phyloP scores from a whole-genome alignment of 345 rosid species.

The Hibiscus mutabilis region DNA sequence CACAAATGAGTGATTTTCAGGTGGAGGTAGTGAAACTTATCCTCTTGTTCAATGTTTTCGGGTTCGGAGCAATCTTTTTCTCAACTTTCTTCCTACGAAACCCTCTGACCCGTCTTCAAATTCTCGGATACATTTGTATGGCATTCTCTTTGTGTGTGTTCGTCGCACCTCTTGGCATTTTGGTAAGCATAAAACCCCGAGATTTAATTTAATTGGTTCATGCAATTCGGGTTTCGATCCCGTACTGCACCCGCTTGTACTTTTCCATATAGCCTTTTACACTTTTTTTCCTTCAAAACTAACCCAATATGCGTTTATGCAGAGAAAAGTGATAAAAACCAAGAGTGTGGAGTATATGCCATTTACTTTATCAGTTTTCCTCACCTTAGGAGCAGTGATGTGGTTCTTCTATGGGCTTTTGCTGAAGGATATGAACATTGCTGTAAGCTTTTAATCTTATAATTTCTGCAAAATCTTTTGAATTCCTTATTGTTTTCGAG shows the following conservation, averaged over 20 bases:
- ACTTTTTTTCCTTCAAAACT: neutral
- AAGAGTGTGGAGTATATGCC: constrained; percentile 89
- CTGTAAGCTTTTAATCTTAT: constrained; percentile 38
- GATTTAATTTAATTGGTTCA: neutral
- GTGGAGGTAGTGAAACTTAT: constrained; percentile 37
- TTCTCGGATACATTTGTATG: constrained; percentile 80
- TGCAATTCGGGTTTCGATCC: neutral
- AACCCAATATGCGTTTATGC: constrained; percentile 3
- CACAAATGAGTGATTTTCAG: constrained; percentile 28
- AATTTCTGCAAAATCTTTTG: neutral
- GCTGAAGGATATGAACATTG: constrained; percentile 48
- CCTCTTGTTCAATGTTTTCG: constrained; percentile 42
- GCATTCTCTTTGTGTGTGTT: constrained; percentile 57
- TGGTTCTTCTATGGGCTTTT: constrained; percentile 90
- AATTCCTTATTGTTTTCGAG: neutral
- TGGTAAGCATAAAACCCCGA: constrained; percentile 32
- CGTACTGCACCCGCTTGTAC: neutral
- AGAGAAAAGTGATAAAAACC: constrained; percentile 82
- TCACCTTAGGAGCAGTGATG: constrained; percentile 71
- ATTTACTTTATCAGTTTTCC: constrained; percentile 59
- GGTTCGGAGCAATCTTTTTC: constrained; percentile 47
- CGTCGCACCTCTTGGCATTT: constrained; percentile 73
- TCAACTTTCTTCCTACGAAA: constrained; percentile 37
- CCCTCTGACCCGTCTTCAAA: constrained; percentile 28
- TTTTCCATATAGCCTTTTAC: neutral